These are phyloP conservation scores for Lobulomyces angularis DNA, from an alignment of 192 early-diverging fungal genomes.

Conservation along the genomic window DNA sequence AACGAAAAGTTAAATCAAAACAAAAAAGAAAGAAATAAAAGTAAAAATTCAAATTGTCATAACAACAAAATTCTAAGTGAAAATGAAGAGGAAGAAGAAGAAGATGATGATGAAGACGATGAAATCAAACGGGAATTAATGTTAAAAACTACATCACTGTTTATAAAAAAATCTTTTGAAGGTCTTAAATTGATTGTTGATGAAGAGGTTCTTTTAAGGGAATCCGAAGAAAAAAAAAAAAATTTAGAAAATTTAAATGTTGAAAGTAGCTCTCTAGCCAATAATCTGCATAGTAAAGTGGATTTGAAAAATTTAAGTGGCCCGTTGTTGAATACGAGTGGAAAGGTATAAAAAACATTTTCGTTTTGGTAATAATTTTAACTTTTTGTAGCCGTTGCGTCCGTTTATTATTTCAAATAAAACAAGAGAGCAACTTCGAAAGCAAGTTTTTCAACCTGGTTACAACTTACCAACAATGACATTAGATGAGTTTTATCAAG, in stretches of 20 bases:
- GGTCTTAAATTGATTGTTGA: conserved; percentile 55
- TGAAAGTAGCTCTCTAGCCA: conserved; percentile 5
- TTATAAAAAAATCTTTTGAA: conserved; percentile 60
- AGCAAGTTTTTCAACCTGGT: conserved; percentile 74
- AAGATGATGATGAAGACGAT: conserved; percentile 42
- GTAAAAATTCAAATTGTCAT: too few species aligned
- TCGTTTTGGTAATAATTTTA: conserved; percentile 7
- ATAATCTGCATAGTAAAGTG: conserved; percentile 14
- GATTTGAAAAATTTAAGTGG: not conserved
- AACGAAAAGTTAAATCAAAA: too few species aligned
- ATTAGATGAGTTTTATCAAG: conserved; percentile 84
- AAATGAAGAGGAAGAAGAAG: conserved; percentile 22
- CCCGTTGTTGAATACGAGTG: conserved; percentile 4
- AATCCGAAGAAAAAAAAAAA: conserved; percentile 50
- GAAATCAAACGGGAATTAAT: conserved; percentile 66
- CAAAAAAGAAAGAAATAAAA: too few species aligned
- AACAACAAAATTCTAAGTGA: too few species aligned
- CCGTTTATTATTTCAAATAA: conserved; percentile 82
- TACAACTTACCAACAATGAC: conserved; percentile 91
- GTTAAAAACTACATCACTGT: conserved; percentile 58
- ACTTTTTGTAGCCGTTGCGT: conserved; percentile 30
- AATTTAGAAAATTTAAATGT: conserved; percentile 9
- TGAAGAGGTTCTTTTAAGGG: conserved; percentile 66
- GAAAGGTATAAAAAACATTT: conserved; percentile 9
- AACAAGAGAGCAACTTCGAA: conserved; percentile 50